Base-by-base conservation (phyloP, 768 basidiomycete genomes). In the Jaapia argillacea region DNA sequence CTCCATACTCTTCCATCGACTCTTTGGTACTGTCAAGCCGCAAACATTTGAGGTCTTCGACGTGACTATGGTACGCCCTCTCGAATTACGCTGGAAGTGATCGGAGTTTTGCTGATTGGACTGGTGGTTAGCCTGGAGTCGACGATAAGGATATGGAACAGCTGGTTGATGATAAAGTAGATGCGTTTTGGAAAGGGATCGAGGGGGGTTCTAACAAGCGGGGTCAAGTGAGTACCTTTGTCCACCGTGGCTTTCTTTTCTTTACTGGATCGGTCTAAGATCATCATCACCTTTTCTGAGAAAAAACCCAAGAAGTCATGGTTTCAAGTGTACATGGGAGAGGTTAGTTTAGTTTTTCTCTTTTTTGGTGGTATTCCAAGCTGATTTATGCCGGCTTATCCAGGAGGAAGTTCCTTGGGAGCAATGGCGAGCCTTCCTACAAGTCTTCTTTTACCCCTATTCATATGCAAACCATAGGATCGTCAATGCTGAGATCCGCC, bases 401-500 rank as follows among this genome's bases (percentile, higher is more conserved):
- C 50, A 90, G 62, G 87, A 90, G 56, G 85, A 89, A 21, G 75
- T 88, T 12, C 77, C 85, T 42, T 90, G 87, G 87, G 88, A 90
- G 57, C 79, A 85, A 61, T 90, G 87, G 87, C 85, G 10, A 4
- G 66, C 45, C 10, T 21, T 2, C 31, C 20, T 33, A 27, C 14
- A 24, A 39, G 21, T 38, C 6, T 20, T 35, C 44, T 21, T 26
- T 13, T 22, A 28, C 24, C 22, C 22, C n/a, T 36, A 26, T 18
- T 43, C 20, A 37, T 41, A 4, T 33, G 14, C 31, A 20, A 21
- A 21, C 18, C 7, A 25, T 54, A 89, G 87, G 86, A 65, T 80
- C 12, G 77, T 90, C 48, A 88, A 85, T 43, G 85, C 79, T 6
- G 85, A 89, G 62, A 65, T 89, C 12, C 74, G 77, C 41, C 86